These are phyloP conservation scores for Osmanthus fragrans DNA, from an alignment of 257 asterid genomes.

Conservation along the genomic window DNA sequence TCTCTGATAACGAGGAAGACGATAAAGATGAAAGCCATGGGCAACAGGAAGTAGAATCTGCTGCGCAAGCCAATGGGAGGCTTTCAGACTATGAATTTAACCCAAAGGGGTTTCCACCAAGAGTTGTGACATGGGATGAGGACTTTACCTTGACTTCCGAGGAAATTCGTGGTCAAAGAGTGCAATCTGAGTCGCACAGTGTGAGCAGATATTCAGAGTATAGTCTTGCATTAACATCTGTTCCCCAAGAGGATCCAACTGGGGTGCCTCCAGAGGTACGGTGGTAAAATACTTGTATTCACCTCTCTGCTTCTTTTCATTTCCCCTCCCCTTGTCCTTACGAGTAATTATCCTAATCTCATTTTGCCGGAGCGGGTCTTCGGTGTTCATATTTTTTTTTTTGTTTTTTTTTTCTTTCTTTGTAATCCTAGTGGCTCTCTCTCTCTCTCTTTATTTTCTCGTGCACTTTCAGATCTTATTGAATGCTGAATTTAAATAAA, in stretches of 20 bases:
- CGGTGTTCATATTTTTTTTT: not conserved
- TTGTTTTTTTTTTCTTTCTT: not conserved
- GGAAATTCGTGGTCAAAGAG: conserved; percentile 39
- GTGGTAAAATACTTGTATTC: not conserved
- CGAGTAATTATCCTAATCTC: not conserved
- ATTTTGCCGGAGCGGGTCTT: not conserved
- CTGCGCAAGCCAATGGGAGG: conserved; percentile 51
- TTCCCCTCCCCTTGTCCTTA: not conserved
- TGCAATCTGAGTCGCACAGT: conserved; percentile 41
- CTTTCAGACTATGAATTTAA: conserved; percentile 66
- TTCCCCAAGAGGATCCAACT: conserved; percentile 60
- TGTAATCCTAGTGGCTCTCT: not conserved
- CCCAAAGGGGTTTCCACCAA: conserved; percentile 46
- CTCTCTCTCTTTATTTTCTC: not conserved
- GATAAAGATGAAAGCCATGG: conserved; percentile 56
- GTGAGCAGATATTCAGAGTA: conserved; percentile 45
- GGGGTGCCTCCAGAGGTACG: conserved; percentile 93
- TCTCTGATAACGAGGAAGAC: conserved; percentile 72
- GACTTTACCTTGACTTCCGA: conserved; percentile 35
- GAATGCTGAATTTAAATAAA: not conserved
- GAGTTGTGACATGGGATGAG: conserved; percentile 41
- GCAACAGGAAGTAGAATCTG: conserved; percentile 45
- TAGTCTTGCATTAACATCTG: conserved; percentile 52
- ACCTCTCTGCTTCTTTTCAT: conserved; percentile 10
- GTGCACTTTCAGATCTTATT: not conserved